phyloP scores from a whole-genome alignment of 2,329 filamentous ascomycete genomes.

The Clonostachys rhizophaga region DNA sequence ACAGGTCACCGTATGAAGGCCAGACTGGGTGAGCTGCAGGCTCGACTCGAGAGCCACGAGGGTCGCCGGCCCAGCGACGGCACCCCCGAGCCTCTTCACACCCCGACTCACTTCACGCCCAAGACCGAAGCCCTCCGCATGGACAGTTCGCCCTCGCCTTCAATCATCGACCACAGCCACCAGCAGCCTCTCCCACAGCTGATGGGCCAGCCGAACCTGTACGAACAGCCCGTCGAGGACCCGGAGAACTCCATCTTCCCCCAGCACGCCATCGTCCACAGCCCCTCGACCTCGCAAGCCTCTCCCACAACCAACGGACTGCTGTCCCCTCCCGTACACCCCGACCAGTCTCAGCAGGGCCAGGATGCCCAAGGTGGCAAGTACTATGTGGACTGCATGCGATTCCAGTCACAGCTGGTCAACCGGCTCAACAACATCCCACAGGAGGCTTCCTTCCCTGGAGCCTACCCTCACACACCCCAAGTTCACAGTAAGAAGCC shows the following conservation, averaged over 20 bases:
- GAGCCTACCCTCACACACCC: neutral
- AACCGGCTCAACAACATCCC: slow-evolving; percentile 11
- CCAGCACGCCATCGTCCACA: slow-evolving; percentile 6
- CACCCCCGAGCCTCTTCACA: neutral
- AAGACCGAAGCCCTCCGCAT: neutral
- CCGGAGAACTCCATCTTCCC: slow-evolving; percentile 6
- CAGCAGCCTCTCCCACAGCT: neutral
- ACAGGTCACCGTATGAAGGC: slow-evolving; percentile 23
- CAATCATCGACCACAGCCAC: slow-evolving; percentile 2
- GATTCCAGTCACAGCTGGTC: slow-evolving; percentile 14
- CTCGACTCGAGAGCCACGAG: slow-evolving; percentile 18
- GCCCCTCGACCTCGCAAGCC: slow-evolving; percentile 8
- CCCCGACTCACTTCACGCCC: neutral
- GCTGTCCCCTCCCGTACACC: slow-evolving; percentile 5
- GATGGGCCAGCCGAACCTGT: slow-evolving; percentile 5
- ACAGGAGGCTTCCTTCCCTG: slow-evolving; percentile 4
- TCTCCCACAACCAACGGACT: slow-evolving; percentile 4
- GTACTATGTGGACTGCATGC: slow-evolving; percentile 15
- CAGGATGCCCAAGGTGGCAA: slow-evolving; percentile 1
- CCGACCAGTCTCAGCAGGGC: neutral
- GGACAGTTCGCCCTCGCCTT: neutral
- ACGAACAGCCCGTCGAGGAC: slow-evolving; percentile 6
- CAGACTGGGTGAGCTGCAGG: slow-evolving; percentile 19
- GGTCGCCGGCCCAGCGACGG: slow-evolving; percentile 3
- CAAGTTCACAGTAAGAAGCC: neutral